Evolutionary conservation across 192 early-diverging fungal genomes (phyloP).

Genomic region (Mortierella hygrophila): DNA sequence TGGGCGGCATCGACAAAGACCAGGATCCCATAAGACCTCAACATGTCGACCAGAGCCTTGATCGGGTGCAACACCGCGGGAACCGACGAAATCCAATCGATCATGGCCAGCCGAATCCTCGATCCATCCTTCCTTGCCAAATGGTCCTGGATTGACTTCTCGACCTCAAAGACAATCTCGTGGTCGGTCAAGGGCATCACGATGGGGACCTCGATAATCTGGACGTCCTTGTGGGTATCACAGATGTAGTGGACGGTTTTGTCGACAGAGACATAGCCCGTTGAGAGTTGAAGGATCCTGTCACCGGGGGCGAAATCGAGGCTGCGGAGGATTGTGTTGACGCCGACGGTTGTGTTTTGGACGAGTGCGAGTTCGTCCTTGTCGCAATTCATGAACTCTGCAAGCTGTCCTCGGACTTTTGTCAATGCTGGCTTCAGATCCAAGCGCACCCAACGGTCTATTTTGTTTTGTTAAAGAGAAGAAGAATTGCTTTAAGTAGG

Average conservation of each 20-base stretch:
- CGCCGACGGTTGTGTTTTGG: constrained; percentile 66
- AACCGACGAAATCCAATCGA: constrained; percentile 69
- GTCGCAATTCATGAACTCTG: constrained; percentile 63
- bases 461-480: not conserved
- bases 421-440: constrained; percentile 52
- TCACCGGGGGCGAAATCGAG: constrained; percentile 58
- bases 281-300: constrained; percentile 66
- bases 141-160: constrained; percentile 57
- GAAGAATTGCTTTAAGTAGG: too few species aligned
- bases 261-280: constrained; percentile 65
- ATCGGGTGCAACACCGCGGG: constrained; percentile 65
- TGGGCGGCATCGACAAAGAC: constrained; percentile 77
- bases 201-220: constrained; percentile 60
- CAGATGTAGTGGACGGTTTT: constrained; percentile 61
- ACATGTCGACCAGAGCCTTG: constrained; percentile 52
- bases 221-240: constrained; percentile 58
- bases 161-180: constrained; percentile 57
- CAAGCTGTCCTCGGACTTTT: constrained; percentile 56
- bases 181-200: constrained; percentile 64
- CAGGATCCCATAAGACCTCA: constrained; percentile 63
- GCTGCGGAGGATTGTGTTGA: constrained; percentile 69
- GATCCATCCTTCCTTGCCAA: constrained; percentile 38
- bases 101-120: constrained; percentile 60
- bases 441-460: constrained; percentile 66
- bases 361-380: constrained; percentile 69